phyloP scores from a whole-genome alignment of 257 asterid genomes.

The Nicotiana knightiana region DNA sequence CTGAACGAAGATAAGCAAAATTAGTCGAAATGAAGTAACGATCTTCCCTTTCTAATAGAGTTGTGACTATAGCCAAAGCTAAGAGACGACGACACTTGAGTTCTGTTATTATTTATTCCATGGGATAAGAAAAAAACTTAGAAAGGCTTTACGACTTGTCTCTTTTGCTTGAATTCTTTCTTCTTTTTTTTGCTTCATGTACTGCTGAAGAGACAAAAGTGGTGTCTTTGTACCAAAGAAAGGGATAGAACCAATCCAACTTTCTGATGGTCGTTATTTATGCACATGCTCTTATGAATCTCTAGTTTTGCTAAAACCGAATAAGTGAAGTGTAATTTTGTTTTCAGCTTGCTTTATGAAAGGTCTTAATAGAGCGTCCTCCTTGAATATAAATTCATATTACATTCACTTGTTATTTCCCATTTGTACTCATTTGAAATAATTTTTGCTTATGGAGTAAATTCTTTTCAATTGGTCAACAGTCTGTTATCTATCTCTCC shows the following conservation, averaged over 20 bases:
- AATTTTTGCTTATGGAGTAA: conserved; percentile 4
- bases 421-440: conserved; percentile 1
- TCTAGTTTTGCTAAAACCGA: too few relatives aligned
- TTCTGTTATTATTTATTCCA: background rate
- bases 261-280: too few relatives aligned
- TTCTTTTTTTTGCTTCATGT: background rate
- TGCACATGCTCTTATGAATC: too few relatives aligned
- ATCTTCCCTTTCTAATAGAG: background rate
- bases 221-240: too few relatives aligned
- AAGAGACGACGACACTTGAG: background rate
- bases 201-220: background rate
- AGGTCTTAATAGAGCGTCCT: conserved; percentile 5
- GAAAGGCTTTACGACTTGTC: background rate
- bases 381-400: background rate
- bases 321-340: too few relatives aligned
- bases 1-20: background rate
- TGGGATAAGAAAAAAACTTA: background rate
- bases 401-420: conserved; percentile 4
- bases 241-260: too few relatives aligned
- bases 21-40: background rate
- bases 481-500: conserved; percentile 10
- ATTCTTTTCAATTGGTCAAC: conserved; percentile 4
- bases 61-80: background rate
- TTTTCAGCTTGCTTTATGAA: background rate
- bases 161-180: background rate